phyloP scores from a whole-genome alignment of 441 rosid genomes.

The Pelargonium citronellum region DNA sequence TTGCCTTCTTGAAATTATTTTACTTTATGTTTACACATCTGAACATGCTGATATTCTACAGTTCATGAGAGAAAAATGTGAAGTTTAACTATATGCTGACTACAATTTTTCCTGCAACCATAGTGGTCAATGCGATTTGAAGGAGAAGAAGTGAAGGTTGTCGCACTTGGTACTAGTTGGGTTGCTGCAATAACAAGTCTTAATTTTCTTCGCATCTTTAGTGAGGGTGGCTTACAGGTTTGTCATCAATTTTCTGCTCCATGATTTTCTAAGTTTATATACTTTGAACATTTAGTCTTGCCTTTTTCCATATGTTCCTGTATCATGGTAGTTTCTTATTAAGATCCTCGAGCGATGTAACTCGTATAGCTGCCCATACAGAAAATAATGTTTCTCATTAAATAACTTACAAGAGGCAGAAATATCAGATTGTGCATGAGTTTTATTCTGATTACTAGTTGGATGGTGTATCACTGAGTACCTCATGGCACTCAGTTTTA shows the following conservation, averaged over 20 bases:
- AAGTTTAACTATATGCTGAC: conserved; percentile 18
- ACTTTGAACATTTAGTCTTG: background rate
- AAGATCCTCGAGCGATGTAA: background rate
- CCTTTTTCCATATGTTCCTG: background rate
- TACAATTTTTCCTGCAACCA: conserved; percentile 21
- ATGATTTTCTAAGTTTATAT: background rate
- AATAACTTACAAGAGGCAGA: background rate
- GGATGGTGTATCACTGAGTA: background rate
- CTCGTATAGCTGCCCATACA: background rate
- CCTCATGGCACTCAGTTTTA: background rate
- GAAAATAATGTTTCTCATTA: background rate
- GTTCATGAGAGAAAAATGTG: conserved; percentile 10
- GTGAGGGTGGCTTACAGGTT: conserved; percentile 95
- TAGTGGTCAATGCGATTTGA: conserved; percentile 99
- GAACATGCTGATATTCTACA: background rate
- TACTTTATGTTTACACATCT: conserved; percentile 2
- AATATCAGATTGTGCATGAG: background rate
- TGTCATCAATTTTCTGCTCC: conserved; percentile 20
- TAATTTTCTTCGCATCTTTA: conserved; percentile 75
- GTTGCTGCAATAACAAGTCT: conserved; percentile 87
- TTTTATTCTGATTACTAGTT: too few species aligned
- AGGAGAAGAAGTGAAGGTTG: conserved; percentile 90
- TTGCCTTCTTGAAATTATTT: background rate
- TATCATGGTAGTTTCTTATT: background rate
- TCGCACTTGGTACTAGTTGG: conserved; percentile 70